These are phyloP conservation scores for Aspergillus pseudoterreus DNA, from an alignment of 2,329 filamentous ascomycete genomes.

Conservation along the genomic window DNA sequence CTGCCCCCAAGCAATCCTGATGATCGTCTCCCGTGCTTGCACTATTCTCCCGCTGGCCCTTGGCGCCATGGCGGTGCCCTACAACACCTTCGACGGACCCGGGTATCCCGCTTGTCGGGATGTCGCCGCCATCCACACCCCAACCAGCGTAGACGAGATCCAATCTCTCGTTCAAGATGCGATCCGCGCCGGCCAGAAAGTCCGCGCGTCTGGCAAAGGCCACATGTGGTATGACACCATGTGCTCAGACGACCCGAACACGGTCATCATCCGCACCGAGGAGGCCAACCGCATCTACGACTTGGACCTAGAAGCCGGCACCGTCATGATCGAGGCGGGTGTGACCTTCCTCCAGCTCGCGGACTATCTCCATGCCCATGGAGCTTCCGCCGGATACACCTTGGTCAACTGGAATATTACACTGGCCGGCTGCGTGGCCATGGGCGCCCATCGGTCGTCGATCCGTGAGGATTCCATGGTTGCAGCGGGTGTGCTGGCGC, in stretches of 20 bases:
- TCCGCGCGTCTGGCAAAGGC: slow-evolving; percentile 9
- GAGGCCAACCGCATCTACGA: slow-evolving; percentile 9
- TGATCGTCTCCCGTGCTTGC: not conserved
- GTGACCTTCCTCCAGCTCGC: slow-evolving; percentile 12
- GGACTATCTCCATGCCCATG: slow-evolving; percentile 9
- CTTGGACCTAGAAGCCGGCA: slow-evolving; percentile 7
- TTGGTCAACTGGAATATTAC: slow-evolving; percentile 14
- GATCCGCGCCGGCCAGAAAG: slow-evolving; percentile 8
- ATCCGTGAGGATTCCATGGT: slow-evolving; percentile 12
- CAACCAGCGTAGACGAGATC: slow-evolving; percentile 4
- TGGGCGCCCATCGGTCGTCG: slow-evolving; percentile 12
- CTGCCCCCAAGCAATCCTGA: not conserved
- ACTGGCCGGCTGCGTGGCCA: slow-evolving; percentile 10
- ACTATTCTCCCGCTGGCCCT: slow-evolving; percentile 1
- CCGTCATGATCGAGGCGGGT: slow-evolving; percentile 11
- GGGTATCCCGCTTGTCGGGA: slow-evolving; percentile 12
- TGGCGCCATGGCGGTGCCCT: not conserved
- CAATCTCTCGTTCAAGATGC: slow-evolving; percentile 7
- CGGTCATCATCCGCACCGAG: slow-evolving; percentile 11
- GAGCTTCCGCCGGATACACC: slow-evolving; percentile 9
- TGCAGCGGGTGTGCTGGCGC: slow-evolving; percentile 5
- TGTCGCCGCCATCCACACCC: slow-evolving; percentile 7
- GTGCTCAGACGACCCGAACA: slow-evolving; percentile 13
- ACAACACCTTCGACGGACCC: slow-evolving; percentile 12
- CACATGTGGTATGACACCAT: slow-evolving; percentile 15